Base-by-base conservation (phyloP, 1,284 basidiomycete genomes). In the Ustilago trichophora region DNA sequence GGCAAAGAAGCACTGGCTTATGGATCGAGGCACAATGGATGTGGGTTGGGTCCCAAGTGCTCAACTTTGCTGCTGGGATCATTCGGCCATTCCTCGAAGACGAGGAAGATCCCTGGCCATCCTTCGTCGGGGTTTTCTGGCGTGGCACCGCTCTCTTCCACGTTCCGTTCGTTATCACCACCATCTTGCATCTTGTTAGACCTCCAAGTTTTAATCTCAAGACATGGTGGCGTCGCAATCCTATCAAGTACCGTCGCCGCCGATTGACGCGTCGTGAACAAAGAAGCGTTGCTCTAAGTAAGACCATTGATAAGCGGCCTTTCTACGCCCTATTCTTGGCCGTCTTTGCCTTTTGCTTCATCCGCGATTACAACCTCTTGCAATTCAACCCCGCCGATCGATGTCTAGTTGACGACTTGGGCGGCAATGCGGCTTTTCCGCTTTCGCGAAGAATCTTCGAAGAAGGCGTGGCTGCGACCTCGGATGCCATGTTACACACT, bases 11-110 rank as follows among this genome's bases (percentile, higher is more conserved):
- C n/a, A 4, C 52, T 0, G 52, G 52, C 3, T 22, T 55, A 16
- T 55, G 44, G 44, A 42, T 47, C 26, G 29, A 47, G 12, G 44
- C 52, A 1, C 45, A 48, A 24, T 55, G 53, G 53, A 2, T 27
- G 3, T 31, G 32, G 19, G 40, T 48, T 4, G 26, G 0, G 2
- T 7, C 33, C 10, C 26, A 18, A 2, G 6, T 43, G 26, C 10
- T 47, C 33, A 29, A 21, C 4, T 42, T 37, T 24, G 15, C 16
- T 9, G 21, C 13, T 2, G 37, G 27, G 2, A 4, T 42, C 2
- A 11, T 40, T 1, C 26, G 26, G 2, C 38, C 38, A 3, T 11
- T 55, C n/a, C 10, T 43, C 4, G 19, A 32, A 6, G 22, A 19
- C 1, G 44, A 26, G 0, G 18, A 16, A 16, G 24, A 47, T n/a